A percentile compares a stretch with the other conserved stretches of the same genome.
phyloP scores from a whole-genome alignment of 345 rosid species.

The Citrus sp. region DNA sequence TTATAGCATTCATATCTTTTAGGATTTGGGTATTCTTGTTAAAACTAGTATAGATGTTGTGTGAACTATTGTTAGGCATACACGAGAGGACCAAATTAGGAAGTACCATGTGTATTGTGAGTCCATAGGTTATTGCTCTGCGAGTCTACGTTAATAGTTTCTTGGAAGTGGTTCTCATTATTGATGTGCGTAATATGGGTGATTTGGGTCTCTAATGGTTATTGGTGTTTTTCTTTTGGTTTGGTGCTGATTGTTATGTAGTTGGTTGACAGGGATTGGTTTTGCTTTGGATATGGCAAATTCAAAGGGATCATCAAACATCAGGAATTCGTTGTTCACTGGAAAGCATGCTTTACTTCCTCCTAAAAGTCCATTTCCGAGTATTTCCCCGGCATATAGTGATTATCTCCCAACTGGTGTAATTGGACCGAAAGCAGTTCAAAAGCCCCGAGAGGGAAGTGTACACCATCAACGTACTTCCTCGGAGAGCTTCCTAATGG shows the following conservation, averaged over 20 bases:
- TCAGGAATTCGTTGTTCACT: conserved; percentile 60
- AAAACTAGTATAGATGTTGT: neutral
- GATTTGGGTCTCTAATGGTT: neutral
- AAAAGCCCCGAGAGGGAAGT: conserved; percentile 60
- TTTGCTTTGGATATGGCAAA: conserved; percentile 51
- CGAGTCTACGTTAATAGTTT: neutral
- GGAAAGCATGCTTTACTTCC: conserved; percentile 88
- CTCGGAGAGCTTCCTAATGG: conserved; percentile 76
- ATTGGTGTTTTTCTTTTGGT: too few relatives aligned
- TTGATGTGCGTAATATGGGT: neutral
- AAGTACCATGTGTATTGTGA: neutral
- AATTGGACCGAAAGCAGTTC: conserved; percentile 63
- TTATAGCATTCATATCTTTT: neutral
- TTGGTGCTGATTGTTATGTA: neutral
- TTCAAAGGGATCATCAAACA: conserved; percentile 73
- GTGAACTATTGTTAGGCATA: neutral
- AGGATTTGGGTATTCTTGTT: neutral
- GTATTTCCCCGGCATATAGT: conserved; percentile 53
- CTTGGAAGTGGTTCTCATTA: neutral
- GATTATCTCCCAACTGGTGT: conserved; percentile 59
- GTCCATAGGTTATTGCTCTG: neutral
- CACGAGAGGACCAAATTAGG: neutral
- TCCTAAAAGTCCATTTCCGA: conserved; percentile 89
- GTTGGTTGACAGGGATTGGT: conserved; percentile 33
- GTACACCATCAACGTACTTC: conserved; percentile 83